Conservation (phyloP, 108 stramenopile genomes). For the Bacterosira constricta region DNA sequence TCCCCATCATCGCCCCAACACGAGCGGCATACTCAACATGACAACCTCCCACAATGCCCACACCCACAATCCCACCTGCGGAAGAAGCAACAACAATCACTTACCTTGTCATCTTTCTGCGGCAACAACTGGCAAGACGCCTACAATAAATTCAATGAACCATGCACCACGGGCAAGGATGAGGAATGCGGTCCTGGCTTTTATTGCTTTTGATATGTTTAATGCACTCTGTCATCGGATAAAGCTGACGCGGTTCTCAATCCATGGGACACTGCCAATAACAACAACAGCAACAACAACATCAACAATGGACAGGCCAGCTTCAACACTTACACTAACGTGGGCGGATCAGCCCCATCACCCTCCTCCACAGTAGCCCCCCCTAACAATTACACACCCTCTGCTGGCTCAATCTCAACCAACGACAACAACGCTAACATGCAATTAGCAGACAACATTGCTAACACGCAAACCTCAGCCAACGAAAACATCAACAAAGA, state of each 20-base stretch:
- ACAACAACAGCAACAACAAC: too few species aligned
- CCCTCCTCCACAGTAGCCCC: slow-evolving; percentile 1
- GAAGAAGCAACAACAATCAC: too few species aligned
- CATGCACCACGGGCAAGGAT: slow-evolving; percentile 29
- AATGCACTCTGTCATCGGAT: slow-evolving; percentile 22
- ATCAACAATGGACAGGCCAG: too few species aligned
- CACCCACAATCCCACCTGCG: too few species aligned
- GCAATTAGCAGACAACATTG: not conserved
- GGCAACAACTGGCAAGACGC: slow-evolving; percentile 42
- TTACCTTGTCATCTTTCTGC: slow-evolving; percentile 11
- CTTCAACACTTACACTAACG: too few species aligned
- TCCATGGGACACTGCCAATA: too few species aligned
- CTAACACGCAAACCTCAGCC: slow-evolving; percentile 2
- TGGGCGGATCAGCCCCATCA: not conserved
- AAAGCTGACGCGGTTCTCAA: not conserved
- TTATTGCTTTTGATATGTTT: slow-evolving; percentile 37
- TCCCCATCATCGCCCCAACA: too few species aligned
- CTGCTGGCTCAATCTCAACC: not conserved
- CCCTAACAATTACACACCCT: not conserved
- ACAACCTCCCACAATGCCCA: too few species aligned
- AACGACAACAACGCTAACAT: not conserved
- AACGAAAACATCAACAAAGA: not conserved
- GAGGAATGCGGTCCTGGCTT: slow-evolving; percentile 41
- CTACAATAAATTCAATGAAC: slow-evolving; percentile 24
- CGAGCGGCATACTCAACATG: too few species aligned